These are phyloP conservation scores for Dryas integrifolia DNA, from an alignment of 331 rosid species.

Conservation along the genomic window DNA sequence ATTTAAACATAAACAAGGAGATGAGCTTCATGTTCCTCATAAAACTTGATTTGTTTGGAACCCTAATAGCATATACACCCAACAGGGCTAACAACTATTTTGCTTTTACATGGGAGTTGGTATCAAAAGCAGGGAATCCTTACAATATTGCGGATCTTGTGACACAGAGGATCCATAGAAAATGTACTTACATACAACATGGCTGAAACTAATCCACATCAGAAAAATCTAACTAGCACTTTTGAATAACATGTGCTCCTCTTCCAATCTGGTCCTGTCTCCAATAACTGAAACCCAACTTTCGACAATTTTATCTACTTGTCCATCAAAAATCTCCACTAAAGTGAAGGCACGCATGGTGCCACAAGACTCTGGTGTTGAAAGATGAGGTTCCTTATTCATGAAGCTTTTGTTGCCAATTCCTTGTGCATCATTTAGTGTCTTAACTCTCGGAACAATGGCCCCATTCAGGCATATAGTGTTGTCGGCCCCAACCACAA, in stretches of 20 bases:
- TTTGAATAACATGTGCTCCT: constrained; percentile 58
- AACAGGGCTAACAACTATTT: neutral
- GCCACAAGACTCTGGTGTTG: constrained; percentile 42
- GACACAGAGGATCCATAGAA: neutral
- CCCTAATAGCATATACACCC: neutral
- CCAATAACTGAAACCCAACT: constrained; percentile 80
- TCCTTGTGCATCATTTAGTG: constrained; percentile 32
- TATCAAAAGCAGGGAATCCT: neutral
- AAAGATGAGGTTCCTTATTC: constrained; percentile 19
- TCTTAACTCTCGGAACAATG: constrained; percentile 70
- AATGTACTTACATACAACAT: constrained; percentile 1
- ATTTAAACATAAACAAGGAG: neutral
- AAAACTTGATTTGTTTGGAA: neutral
- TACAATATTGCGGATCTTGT: neutral
- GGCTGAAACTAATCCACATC: constrained; percentile 24
- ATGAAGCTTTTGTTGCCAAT: constrained; percentile 24
- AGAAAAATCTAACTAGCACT: constrained; percentile 28
- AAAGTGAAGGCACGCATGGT: constrained; percentile 74
- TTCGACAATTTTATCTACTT: constrained; percentile 64
- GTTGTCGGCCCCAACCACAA: constrained; percentile 56
- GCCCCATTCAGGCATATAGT: constrained; percentile 83
- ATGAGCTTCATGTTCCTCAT: neutral
- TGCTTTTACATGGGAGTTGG: neutral
- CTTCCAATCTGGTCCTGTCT: constrained; percentile 51
- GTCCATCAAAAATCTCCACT: constrained; percentile 59